Base-by-base conservation (phyloP, 1,139 yeast species). In the Candida sanyaensis region DNA sequence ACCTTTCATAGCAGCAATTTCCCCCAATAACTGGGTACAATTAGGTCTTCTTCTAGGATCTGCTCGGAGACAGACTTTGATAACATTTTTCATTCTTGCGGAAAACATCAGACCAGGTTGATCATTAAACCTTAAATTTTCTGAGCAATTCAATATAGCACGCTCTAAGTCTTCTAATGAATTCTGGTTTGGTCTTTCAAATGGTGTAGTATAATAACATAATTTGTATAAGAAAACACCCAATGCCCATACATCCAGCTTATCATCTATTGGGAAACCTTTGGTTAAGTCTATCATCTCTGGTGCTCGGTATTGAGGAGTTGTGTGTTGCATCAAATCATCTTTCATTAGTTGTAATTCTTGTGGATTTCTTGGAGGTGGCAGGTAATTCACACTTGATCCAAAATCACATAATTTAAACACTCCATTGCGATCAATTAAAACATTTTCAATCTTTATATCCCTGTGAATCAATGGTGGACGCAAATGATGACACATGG, bases 291-390 rank as follows among this genome's bases (percentile, higher is more conserved):
- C 98, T 46, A 95, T 80, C 99, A 93, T 93, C 66, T 93, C 99
- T 0, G 99, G 99, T 1, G 96, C 79, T 55, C 99, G 77, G 66
- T 93, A 93, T 65, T 93, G 99, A n/a, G 97, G 96, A 2, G 99
- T 93, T 0, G 99, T 93, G 65, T 93, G 95, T 53, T 86, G 85
- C 73, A 88, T 83, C 49, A 93, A 81, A 61, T 93, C 97, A 55
- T 88, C 89, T 54, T 88, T 88, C 41, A 92, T 68, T 12, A 78
- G 69, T 46, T 84, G 84, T 57, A 85, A 75, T 59, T 88, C 96
- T 50, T 81, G 83, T 7, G 82, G 76, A 51, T 77, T 80, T 49
- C 77, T 70, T 1, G 96, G 95, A 4, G 87, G 83, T 38, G 81
- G 78, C 55, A 81, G 69, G 50, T 82, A 84, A n/a, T 61, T 58